phyloP scores from a whole-genome alignment of 257 asterid species.

The Nemophila menziesii region DNA sequence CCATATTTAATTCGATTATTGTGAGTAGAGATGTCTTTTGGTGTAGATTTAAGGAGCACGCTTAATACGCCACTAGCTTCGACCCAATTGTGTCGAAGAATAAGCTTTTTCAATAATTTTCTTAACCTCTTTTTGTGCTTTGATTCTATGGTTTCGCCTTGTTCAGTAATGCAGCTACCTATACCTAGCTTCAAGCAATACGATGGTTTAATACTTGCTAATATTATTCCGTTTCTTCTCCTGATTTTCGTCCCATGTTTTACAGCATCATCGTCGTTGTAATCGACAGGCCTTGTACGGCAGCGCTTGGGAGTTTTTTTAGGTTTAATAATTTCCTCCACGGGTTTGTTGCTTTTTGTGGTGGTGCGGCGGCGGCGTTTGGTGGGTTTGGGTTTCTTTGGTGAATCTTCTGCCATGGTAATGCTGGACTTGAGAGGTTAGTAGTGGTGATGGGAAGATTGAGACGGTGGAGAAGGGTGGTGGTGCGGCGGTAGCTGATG shows the following conservation, averaged over 20 bases:
- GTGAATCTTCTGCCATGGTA: background rate
- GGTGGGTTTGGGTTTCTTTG: constrained; percentile 5
- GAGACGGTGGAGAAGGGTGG: too few relatives aligned
- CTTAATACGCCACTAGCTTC: constrained; percentile 72
- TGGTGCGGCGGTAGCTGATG: too few relatives aligned
- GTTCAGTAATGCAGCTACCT: constrained; percentile 23
- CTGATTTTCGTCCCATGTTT: constrained; percentile 14
- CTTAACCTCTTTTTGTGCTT: constrained; percentile 41
- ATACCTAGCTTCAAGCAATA: constrained; percentile 39
- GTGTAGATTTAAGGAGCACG: constrained; percentile 49
- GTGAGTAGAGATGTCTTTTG: constrained; percentile 25
- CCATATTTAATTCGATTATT: constrained; percentile 54
- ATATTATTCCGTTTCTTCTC: constrained; percentile 18
- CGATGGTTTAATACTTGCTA: constrained; percentile 41
- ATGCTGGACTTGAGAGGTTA: too few relatives aligned
- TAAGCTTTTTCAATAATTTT: constrained; percentile 29
- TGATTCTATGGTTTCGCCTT: constrained; percentile 28
- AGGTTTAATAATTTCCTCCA: background rate
- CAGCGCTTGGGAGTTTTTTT: background rate
- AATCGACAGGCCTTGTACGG: background rate
- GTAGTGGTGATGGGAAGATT: too few relatives aligned
- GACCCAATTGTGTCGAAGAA: constrained; percentile 45
- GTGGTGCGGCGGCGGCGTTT: constrained; percentile 6
- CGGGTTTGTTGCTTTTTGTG: constrained; percentile 6
- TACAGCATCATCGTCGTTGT: constrained; percentile 12